Percentiles rank a stretch among this genome's conserved stretches.
phyloP scores from a whole-genome alignment of 306 rosid species.

The Prunus padus region DNA sequence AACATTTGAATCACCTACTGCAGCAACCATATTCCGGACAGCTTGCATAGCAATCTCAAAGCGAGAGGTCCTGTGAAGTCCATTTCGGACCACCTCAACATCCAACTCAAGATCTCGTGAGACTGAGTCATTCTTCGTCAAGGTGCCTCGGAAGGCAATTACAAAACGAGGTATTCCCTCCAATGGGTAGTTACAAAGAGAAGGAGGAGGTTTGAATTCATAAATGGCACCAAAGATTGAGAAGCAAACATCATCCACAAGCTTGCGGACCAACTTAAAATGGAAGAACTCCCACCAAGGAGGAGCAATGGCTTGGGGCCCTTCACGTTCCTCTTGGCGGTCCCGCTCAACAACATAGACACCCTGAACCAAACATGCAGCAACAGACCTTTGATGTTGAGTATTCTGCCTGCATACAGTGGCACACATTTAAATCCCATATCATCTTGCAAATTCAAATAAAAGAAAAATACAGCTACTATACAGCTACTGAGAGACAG shows the following conservation, averaged over 20 bases:
- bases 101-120: constrained; percentile 72
- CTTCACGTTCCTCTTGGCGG: constrained; percentile 64
- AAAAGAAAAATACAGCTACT: no score
- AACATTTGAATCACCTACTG: constrained; percentile 60
- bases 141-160: constrained; percentile 83
- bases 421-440: constrained; percentile 8
- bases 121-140: constrained; percentile 52
- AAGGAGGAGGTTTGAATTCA: constrained; percentile 68
- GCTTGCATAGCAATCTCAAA: constrained; percentile 74
- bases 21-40: constrained; percentile 64
- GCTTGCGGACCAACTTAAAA: constrained; percentile 58
- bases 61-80: constrained; percentile 76
- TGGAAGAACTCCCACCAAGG: constrained; percentile 92
- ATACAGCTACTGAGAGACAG: not conserved
- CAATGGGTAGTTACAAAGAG: constrained; percentile 33
- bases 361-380: constrained; percentile 91
- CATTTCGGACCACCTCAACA: constrained; percentile 53
- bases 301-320: constrained; percentile 61
- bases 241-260: constrained; percentile 72
- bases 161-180: constrained; percentile 64
- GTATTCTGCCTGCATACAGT: constrained; percentile 56
- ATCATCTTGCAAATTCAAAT: constrained; percentile 9
- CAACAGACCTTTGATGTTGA: constrained; percentile 69
- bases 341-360: constrained; percentile 80
- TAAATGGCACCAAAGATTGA: constrained; percentile 84